Base-by-base conservation (phyloP, 495 filamentous ascomycete genomes). In the Penicillium pancosmium region DNA sequence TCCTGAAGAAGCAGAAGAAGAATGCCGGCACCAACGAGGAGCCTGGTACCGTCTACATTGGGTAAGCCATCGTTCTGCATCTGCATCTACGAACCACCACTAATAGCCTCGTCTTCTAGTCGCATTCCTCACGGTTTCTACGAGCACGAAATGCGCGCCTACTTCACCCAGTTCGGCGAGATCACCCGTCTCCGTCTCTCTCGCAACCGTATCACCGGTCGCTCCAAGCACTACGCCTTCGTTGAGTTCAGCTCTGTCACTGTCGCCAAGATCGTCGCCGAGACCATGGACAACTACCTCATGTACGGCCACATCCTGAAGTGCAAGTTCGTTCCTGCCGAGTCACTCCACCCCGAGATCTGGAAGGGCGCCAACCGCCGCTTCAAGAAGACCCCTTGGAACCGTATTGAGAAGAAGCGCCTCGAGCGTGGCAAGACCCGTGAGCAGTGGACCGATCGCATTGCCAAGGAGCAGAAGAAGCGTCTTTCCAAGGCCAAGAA, bases 231-330 rank as follows among this genome's bases (percentile, higher is more conserved):
- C 79, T 94, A 88, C 67, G 94, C 91, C 9, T 98, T 96, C 72
- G 81, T 98, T 64, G 91, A 98, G 70, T 98, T 98, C 69, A 80
- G 82, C 19, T 88, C 86, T 47, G 71, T 78, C 40, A 83, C 86
- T 27, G 93, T 96, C 27, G 93, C 93, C 55, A 85, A 90, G 67
- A 91, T 98, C 61, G 94, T 93, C 49, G 88, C 90, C 15, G 87
- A 88, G 63, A 97, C 94, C 3, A 98, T 98, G 95, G 84, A 98
- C 77, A 97, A 94, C 76, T 98, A 98, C 70, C 87, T 98, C 15
- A 82, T 98, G 67, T 97, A 94, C 73, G 89, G 90, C 10, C 93
- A 95, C 69, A 88, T 98, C 62, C 77, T 98, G 58, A 91, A 93
- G 69, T 92, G 91, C 74, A 90, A 91, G 71, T 74, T 83, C 33